Percentiles rank a stretch among this genome's conserved stretches.
Evolutionary conservation across 805 yeast species (phyloP).

Genomic region (Clavispora carvajalis): DNA sequence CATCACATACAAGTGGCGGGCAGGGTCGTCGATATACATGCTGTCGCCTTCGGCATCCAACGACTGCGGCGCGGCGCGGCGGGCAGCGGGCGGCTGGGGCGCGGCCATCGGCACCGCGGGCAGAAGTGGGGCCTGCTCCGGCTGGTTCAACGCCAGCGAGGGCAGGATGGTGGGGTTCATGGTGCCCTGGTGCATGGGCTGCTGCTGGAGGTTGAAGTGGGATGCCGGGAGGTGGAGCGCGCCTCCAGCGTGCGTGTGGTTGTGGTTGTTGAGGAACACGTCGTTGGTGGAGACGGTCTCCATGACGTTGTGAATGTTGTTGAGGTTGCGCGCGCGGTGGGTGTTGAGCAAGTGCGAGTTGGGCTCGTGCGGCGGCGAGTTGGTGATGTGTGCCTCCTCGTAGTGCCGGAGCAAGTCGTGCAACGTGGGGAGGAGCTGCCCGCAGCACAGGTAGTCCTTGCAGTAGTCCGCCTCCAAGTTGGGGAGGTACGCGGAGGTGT

Average conservation of each 20-base stretch:
- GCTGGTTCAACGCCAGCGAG: constrained; percentile 11
- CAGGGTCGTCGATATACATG: constrained; percentile 94
- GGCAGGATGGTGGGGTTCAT: constrained; percentile 13
- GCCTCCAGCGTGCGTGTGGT: constrained; percentile 14
- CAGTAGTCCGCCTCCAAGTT: constrained; percentile 94
- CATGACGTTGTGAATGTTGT: constrained; percentile 54
- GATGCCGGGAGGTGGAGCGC: constrained; percentile 15
- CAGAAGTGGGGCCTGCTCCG: constrained; percentile 2
- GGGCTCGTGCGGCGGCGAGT: constrained; percentile 37
- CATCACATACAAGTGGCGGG: constrained; percentile 86
- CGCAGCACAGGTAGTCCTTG: constrained; percentile 95
- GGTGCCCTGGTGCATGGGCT: constrained; percentile 16
- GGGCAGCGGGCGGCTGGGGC: constrained; percentile 9
- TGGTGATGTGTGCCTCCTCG: constrained; percentile 87
- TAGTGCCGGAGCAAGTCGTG: constrained; percentile 93
- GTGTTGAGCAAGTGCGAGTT: constrained; percentile 26
- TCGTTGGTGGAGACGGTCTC: constrained; percentile 93
- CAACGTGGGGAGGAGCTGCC: constrained; percentile 82
- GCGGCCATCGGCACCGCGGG: constrained; percentile 4
- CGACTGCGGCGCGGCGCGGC: constrained; percentile 12
- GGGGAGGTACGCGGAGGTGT: constrained; percentile 75
- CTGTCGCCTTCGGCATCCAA: constrained; percentile 40
- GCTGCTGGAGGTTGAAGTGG: constrained; percentile 23
- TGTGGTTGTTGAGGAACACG: constrained; percentile 62
- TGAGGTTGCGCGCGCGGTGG: constrained; percentile 29